These are phyloP conservation scores for Phlebopus sp. DNA, from an alignment of 1,284 basidiomycete genomes.

Conservation along the genomic window DNA sequence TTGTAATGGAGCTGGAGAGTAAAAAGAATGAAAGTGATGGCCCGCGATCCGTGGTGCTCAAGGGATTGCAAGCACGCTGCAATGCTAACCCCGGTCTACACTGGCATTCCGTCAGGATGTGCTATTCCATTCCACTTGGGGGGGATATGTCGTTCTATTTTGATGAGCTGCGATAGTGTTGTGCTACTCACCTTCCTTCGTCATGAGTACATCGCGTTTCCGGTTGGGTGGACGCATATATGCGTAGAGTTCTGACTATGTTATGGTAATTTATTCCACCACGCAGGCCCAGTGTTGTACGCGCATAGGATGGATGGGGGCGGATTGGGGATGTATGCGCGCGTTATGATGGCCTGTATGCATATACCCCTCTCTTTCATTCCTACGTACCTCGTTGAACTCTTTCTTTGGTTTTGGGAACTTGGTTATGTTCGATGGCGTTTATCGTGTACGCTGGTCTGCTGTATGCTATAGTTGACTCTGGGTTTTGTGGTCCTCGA, in stretches of 20 bases:
- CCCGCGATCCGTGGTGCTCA: no score
- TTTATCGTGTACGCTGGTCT: not conserved
- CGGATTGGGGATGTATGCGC: not conserved
- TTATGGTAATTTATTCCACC: conserved; percentile 14
- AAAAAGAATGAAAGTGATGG: no score
- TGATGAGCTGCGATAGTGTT: not conserved
- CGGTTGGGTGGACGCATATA: no score
- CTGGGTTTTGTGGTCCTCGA: not conserved
- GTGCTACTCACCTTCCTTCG: no score
- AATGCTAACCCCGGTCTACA: no score
- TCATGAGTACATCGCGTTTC: no score
- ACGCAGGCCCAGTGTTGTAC: not conserved
- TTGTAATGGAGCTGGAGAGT: not conserved
- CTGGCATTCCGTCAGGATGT: no score
- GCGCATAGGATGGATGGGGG: not conserved
- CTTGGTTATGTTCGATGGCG: not conserved
- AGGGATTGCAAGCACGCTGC: not conserved
- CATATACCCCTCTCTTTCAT: not conserved
- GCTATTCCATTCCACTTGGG: no score
- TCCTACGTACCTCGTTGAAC: not conserved
- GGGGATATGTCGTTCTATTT: not conserved
- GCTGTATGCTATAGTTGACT: not conserved
- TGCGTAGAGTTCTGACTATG: conserved; percentile 14
- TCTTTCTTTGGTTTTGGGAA: not conserved
- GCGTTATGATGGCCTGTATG: not conserved